Base-by-base conservation (phyloP, 2,329 filamentous ascomycete species). In the Ophiostoma australiae region DNA sequence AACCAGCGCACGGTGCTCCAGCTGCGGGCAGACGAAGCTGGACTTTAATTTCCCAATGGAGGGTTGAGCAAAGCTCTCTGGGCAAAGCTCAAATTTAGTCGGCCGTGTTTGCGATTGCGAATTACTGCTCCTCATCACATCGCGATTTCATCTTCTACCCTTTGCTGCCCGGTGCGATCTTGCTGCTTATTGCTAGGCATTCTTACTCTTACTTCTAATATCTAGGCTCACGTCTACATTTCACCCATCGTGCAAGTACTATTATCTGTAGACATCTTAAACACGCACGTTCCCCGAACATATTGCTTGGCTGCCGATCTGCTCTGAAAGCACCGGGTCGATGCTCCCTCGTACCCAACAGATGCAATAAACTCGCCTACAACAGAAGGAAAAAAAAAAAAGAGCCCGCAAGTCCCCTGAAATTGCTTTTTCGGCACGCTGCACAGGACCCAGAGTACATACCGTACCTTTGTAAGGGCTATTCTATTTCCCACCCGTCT, bases 291-390 rank as follows among this genome's bases (percentile, higher is more conserved):
- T 58, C 52, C 15, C 10, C 23, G 52, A 58, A 27, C 52, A 58
- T 58, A 58, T 58, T 52, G 27, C 58, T 63, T 33, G 58, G 27
- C 63, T 33, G 63, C 37, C 20, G 63, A 67, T 41, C 63, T 27
- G n/a, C 17, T 33, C 33, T 23, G 35, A 39, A 67, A 67, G 8
- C 27, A 63, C 15, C 27, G 27, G 27, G 52, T 33, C 58, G 27
- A 63, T 63, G 27, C 58, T 63, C 58, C 58, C 58, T 63, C 58
- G 27, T 33, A 67, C 37, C 63, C 63, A 37, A n/a, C 33, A 67
- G 23, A 58, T 58, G 52, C 52, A 58, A 27, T 58, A 58, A 58
- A 58, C 52, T 58, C 52, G 17, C 52, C 52, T 27, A n/a, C 39
- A 48, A 65, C 41, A 5, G 11, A 61, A 41, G 20, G 67, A 67